These are phyloP conservation scores for Plasmodium sp. DNA, from an alignment of 169 alveolate genomes.

Conservation along the genomic window DNA sequence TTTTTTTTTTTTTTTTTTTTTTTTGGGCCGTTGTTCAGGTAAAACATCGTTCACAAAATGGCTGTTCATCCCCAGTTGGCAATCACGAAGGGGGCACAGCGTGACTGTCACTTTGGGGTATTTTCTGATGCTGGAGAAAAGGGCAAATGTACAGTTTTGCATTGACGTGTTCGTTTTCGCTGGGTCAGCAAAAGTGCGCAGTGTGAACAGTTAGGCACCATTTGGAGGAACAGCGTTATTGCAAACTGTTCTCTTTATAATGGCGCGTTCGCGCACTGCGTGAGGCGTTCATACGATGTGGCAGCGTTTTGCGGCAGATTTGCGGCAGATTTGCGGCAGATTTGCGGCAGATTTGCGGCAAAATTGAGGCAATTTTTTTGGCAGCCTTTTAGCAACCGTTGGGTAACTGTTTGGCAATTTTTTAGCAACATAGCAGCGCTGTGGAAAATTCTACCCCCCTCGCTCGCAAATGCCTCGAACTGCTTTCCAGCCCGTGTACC, in stretches of 20 bases:
- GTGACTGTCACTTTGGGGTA: background rate
- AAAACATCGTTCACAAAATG: background rate
- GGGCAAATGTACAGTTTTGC: background rate
- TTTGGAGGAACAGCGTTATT: background rate
- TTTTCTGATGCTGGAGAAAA: background rate
- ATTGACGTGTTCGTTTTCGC: background rate
- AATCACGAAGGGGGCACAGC: background rate
- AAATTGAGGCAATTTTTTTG: background rate
- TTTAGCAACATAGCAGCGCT: background rate
- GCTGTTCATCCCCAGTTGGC: background rate
- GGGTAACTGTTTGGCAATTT: background rate
- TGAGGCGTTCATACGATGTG: background rate
- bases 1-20: background rate
- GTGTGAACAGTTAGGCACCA: background rate
- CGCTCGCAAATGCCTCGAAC: background rate
- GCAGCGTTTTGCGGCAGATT: background rate
- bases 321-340: background rate
- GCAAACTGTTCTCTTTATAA: background rate
- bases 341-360: background rate
- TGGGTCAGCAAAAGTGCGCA: background rate
- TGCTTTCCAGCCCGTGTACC: background rate
- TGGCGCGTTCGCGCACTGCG: background rate
- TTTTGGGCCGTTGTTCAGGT: background rate
- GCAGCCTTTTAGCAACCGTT: background rate
- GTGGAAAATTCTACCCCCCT: background rate